phyloP scores from a whole-genome alignment of 2,329 filamentous ascomycete species.

The Parastagonospora avenae region DNA sequence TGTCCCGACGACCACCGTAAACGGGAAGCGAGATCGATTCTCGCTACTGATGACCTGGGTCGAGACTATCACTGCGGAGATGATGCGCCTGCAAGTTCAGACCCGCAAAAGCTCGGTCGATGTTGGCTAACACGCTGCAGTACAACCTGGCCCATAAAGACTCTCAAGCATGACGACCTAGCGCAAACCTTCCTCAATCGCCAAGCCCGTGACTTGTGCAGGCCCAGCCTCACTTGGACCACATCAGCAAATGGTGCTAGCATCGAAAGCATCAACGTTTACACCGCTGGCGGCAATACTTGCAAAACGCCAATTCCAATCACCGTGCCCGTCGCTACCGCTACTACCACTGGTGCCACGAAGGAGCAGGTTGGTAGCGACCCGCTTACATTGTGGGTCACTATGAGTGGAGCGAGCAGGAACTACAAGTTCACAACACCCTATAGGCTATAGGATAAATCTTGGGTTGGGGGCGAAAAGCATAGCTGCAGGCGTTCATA shows the following conservation, averaged over 20 bases:
- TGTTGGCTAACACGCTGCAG: slow-evolving; percentile 19
- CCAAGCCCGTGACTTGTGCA: slow-evolving; percentile 59
- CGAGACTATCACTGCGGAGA: slow-evolving; percentile 60
- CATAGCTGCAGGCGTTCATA: not conserved
- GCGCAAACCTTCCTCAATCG: slow-evolving; percentile 59
- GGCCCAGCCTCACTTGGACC: slow-evolving; percentile 55
- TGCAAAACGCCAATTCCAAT: slow-evolving; percentile 61
- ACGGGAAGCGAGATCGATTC: slow-evolving; percentile 52
- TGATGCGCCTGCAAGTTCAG: slow-evolving; percentile 53
- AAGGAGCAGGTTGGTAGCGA: slow-evolving; percentile 60
- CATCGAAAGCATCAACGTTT: slow-evolving; percentile 59
- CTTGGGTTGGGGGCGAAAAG: not conserved
- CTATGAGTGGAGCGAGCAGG: slow-evolving; percentile 42
- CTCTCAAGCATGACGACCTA: slow-evolving; percentile 62
- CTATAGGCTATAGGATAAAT: slow-evolving; percentile 26
- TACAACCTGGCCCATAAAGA: slow-evolving; percentile 58
- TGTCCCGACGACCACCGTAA: slow-evolving; percentile 54
- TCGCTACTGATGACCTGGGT: slow-evolving; percentile 64
- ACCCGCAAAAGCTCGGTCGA: not conserved
- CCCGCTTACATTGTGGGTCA: slow-evolving; percentile 48
- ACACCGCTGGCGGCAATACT: slow-evolving; percentile 53
- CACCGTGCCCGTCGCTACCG: slow-evolving; percentile 56
- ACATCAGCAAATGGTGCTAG: slow-evolving; percentile 49
- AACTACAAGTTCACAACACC: slow-evolving; percentile 40
- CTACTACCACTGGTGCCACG: slow-evolving; percentile 51